phyloP scores from a whole-genome alignment of 2,329 filamentous ascomycete species.

The Orbilia oligospora region DNA sequence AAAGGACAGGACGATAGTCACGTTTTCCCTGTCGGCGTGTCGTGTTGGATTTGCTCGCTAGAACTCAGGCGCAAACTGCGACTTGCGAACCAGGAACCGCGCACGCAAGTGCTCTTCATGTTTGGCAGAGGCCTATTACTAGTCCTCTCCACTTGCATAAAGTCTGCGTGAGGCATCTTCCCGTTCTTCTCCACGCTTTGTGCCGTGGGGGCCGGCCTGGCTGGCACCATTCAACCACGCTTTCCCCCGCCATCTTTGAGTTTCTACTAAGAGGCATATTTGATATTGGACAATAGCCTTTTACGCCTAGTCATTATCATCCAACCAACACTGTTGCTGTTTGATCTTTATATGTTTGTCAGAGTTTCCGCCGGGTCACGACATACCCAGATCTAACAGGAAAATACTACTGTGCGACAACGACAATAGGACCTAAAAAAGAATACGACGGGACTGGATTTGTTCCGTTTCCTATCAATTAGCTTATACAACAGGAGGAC shows the following conservation, averaged over 20 bases:
- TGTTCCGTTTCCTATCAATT: slow-evolving; percentile 3
- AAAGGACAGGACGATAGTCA: slow-evolving; percentile 42
- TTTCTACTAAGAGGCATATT: slow-evolving; percentile 50
- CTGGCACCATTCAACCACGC: slow-evolving; percentile 58
- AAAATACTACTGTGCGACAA: slow-evolving; percentile 23
- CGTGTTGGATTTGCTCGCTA: slow-evolving; percentile 39
- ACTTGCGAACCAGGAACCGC: slow-evolving; percentile 59
- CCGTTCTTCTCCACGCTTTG: slow-evolving; percentile 46
- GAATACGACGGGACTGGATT: background rate
- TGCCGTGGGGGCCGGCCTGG: slow-evolving; percentile 55
- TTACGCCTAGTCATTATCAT: slow-evolving; percentile 14
- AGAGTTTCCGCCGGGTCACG: slow-evolving; percentile 32
- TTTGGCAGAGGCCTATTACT: slow-evolving; percentile 32
- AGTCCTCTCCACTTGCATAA: slow-evolving; percentile 46
- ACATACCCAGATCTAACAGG: slow-evolving; percentile 19
- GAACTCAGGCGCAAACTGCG: slow-evolving; percentile 20
- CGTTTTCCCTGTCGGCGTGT: slow-evolving; percentile 41
- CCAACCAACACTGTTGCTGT: slow-evolving; percentile 55
- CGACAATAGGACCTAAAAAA: slow-evolving; percentile 22
- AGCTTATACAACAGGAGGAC: background rate
- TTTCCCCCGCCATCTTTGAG: slow-evolving; percentile 53
- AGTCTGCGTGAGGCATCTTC: slow-evolving; percentile 35
- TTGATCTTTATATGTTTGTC: slow-evolving; percentile 36
- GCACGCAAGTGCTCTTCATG: slow-evolving; percentile 30
- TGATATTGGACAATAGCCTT: slow-evolving; percentile 41